A percentile compares a stretch with the other conserved stretches of the same genome.
phyloP scores from a whole-genome alignment of 1,284 basidiomycete species.

The Abortiporus biennis region DNA sequence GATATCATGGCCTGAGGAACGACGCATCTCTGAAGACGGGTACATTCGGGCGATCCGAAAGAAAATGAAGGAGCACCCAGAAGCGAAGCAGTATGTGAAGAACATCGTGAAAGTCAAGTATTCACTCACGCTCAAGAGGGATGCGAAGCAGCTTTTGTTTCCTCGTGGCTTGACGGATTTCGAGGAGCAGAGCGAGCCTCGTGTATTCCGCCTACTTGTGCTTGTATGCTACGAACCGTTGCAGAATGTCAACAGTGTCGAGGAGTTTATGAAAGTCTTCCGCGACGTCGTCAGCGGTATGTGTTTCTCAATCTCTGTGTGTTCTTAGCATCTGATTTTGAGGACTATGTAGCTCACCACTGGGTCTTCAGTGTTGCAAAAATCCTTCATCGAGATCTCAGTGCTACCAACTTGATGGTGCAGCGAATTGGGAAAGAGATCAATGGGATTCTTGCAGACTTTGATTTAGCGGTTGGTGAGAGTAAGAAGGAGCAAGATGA shows the following conservation, averaged over 20 bases:
- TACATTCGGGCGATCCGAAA: slow-evolving; percentile 2
- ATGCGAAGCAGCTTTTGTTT: slow-evolving; percentile 1
- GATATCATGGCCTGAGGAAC: slow-evolving; percentile 4
- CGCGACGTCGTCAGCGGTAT: slow-evolving; percentile 9
- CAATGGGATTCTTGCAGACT: background rate
- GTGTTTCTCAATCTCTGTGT: background rate
- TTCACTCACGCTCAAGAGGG: slow-evolving; percentile 4
- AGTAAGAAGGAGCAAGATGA: background rate
- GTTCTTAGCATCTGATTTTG: background rate
- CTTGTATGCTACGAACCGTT: slow-evolving; percentile 12
- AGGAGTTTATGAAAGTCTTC: slow-evolving; percentile 11
- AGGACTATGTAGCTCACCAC: slow-evolving; percentile 6
- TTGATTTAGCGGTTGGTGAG: background rate
- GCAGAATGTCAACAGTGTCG: background rate
- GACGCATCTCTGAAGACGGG: background rate
- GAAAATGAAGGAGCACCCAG: background rate
- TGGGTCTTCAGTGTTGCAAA: slow-evolving; percentile 3
- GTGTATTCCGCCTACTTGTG: slow-evolving; percentile 11
- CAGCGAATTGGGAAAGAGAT: background rate
- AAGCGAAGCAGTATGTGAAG: slow-evolving; percentile 1
- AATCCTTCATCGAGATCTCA: slow-evolving; percentile 2
- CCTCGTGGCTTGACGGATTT: slow-evolving; percentile 3
- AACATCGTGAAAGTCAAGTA: slow-evolving; percentile 11
- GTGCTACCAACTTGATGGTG: slow-evolving; percentile 1
- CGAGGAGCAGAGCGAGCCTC: background rate